Base-by-base conservation (phyloP, 208 protist genomes). In the Trypanosomatidae sp. region DNA sequence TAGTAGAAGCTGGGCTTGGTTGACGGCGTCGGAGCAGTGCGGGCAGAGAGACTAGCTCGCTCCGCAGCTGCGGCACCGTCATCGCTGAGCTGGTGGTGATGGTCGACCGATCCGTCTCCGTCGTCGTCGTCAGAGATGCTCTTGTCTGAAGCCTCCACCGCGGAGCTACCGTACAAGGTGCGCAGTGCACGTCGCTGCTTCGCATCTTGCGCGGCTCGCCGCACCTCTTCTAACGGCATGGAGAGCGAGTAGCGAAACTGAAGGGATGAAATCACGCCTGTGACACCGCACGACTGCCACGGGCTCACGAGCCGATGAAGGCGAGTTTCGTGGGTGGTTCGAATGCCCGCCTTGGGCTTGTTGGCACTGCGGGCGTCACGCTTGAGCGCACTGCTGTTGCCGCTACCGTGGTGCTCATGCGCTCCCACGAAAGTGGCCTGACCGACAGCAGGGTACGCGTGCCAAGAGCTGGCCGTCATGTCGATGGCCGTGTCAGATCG, bases 401-500 rank as follows among this genome's bases (percentile, higher is more conserved):
- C 28, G 17, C 43, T n/a, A 10, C 52, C 15, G 22, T 77, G 60
- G 28, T 47, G 70, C 3, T 49, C 66, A 15, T 73, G 44, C 12
- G 76, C 50, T 5, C 66, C 56, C 56, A 53, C 43, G 65, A 58
- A 71, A 3, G 58, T 56, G 13, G 62, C 30, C 15, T 65, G 52
- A 19, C 64, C 50, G 8, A n/a, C 41, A 36, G 25, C 33, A 10
- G 56, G 28, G 62, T 77, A 55, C 17, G 56, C 39, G 25, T 70
- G 47, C 71, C 60, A 81, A 56, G 69, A 79, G 49, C 55, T 73
- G 43, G 74, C 76, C 28, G 33, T 33, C 43, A 3, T 52, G 41
- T 80, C 76, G 33, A 85, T 89, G 22, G 83, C 81, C 17, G 82
- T 87, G 53, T 91, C 82, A 0, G 82, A 79, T 15, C 85, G 77